Evolutionary conservation across 2,329 filamentous ascomycete species (phyloP), one percentile per base, ranked within the genome.

Genomic region (Fusarium pseudocircinatum): DNA sequence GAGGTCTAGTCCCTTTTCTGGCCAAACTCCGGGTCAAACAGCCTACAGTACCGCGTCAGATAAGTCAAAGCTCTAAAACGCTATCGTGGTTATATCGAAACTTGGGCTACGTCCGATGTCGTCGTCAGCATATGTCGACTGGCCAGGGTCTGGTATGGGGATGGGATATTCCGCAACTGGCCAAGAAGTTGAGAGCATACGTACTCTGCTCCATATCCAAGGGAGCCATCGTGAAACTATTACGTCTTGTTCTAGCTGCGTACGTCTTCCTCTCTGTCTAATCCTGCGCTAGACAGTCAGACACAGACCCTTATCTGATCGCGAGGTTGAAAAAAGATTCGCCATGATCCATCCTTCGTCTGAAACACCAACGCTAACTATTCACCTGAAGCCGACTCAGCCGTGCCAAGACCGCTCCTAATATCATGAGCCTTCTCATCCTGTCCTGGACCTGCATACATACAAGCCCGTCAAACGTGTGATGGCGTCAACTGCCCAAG

Each of bases 331-430:
- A 32, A 24, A 53, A 47, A 60, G 67, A 40, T 37, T 52, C 39
- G 28, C 66, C 40, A 50, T 24, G 30, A 34, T 50, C 47, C 47
- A 50, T 50, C 47, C 47, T 32, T 69, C 46, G 43, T 65, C 52
- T 64, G 66, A 70, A 69, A 70, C 66, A 49, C 53, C 59, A 43
- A 49, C 44, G 36, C 37, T 47, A 60, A 44, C 42, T 60, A 22
- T 32, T 59, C 53, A 32, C 44, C 39, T 40, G 36, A 16, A 59
- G 67, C 67, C 67, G 67, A 69, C 59, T 49, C 52, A 69, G 66
- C 67, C 67, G 67, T 69, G 67, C 67, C 67, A 69, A 69, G 66
- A 59, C 67, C 43, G 36, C 34, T 59, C 24, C 56, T 63, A 63
- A 43, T 42, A 44, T 47, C 37, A 42, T 50, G 46, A 69, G 40